Evolutionary conservation across 495 filamentous ascomycete genomes (phyloP).

Genomic region (Podospora comata): DNA sequence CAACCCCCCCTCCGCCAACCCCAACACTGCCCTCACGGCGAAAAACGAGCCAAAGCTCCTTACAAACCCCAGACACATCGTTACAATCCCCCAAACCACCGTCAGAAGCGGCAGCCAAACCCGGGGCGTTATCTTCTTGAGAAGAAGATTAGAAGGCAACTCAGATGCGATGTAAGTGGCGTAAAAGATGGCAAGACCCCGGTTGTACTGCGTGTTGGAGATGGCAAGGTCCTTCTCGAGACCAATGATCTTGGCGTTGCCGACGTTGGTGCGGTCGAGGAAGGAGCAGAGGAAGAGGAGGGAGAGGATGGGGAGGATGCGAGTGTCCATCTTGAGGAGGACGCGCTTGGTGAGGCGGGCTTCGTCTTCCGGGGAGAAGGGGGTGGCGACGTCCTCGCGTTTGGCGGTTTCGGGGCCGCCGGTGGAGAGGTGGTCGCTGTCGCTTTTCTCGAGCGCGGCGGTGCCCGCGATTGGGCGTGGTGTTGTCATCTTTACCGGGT

Average conservation of each 20-base stretch:
- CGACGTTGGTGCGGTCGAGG: slow-evolving; percentile 75
- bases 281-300: slow-evolving; percentile 58
- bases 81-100: slow-evolving; percentile 53
- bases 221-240: slow-evolving; percentile 63
- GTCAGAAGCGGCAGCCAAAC: slow-evolving; percentile 57
- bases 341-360: slow-evolving; percentile 4
- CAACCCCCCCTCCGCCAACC: slow-evolving; percentile 53
- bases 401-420: not conserved
- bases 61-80: slow-evolving; percentile 72
- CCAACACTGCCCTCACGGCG: slow-evolving; percentile 73
- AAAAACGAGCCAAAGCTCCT: slow-evolving; percentile 71
- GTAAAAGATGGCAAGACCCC: slow-evolving; percentile 54
- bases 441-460: not conserved
- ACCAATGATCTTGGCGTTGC: slow-evolving; percentile 78
- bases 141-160: slow-evolving; percentile 77
- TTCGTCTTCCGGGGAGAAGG: not conserved
- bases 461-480: not conserved
- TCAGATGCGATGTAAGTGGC: slow-evolving; percentile 63
- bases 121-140: slow-evolving; percentile 67
- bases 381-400: not conserved
- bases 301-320: slow-evolving; percentile 48
- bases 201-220: slow-evolving; percentile 67
- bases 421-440: slow-evolving; percentile 2
- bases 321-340: slow-evolving; percentile 7
- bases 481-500: not conserved